A percentile compares a stretch with the other conserved stretches of the same genome.
phyloP scores from a whole-genome alignment of 2,329 filamentous ascomycete genomes.

The Arthrobotrys sinensis region DNA sequence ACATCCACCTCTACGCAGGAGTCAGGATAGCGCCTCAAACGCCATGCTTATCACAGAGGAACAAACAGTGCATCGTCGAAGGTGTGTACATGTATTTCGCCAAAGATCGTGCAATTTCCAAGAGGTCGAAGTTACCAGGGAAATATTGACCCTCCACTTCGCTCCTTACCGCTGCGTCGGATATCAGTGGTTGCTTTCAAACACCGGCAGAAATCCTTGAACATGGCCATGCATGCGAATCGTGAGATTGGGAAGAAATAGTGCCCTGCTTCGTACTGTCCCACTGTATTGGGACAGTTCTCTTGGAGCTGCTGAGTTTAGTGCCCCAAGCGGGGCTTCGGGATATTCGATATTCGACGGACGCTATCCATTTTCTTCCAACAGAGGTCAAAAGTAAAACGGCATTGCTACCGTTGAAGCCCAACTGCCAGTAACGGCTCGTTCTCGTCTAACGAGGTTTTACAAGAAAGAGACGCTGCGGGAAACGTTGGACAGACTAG shows the following conservation, averaged over 20 bases:
- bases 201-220: conserved; percentile 41
- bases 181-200: conserved; percentile 42
- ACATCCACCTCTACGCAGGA: conserved; percentile 26
- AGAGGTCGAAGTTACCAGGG: conserved; percentile 43
- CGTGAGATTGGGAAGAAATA: conserved; percentile 48
- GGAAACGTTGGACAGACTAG: conserved; percentile 48
- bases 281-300: conserved; percentile 39
- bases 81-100: conserved; percentile 41
- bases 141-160: conserved; percentile 1
- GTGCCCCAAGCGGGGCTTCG: conserved; percentile 23
- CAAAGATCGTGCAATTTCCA: conserved; percentile 24
- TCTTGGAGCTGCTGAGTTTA: conserved; percentile 18
- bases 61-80: conserved; percentile 38
- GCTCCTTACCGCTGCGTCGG: conserved; percentile 45
- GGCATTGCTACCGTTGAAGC: conserved; percentile 22
- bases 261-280: conserved; percentile 39
- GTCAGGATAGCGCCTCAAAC: conserved; percentile 35
- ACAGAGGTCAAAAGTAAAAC: conserved; percentile 21
- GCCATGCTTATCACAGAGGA: conserved; percentile 46
- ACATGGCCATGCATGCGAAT: conserved; percentile 45
- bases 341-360: conserved; percentile 21
- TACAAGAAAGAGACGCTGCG: conserved; percentile 20
- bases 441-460: conserved; percentile 36
- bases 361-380: background rate
- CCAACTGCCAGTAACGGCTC: conserved; percentile 23